These are phyloP conservation scores for Penicillium riverlandense DNA, from an alignment of 495 filamentous ascomycete genomes.

Conservation along the genomic window DNA sequence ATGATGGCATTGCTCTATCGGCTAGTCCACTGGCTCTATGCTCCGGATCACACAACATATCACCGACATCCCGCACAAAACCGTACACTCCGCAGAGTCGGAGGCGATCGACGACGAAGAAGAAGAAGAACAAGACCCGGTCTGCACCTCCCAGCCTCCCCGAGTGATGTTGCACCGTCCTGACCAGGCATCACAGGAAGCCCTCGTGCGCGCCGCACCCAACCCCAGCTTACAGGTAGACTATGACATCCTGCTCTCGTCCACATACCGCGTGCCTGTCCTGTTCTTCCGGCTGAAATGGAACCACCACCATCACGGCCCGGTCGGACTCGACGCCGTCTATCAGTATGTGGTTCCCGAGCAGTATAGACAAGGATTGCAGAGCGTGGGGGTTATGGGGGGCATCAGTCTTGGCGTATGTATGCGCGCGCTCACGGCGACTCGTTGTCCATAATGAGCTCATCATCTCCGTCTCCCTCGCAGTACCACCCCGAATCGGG, in stretches of 20 bases:
- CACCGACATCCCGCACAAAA: slow-evolving; percentile 6
- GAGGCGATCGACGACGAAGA: neutral
- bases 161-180: slow-evolving; percentile 5
- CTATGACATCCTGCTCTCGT: slow-evolving; percentile 48
- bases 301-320: slow-evolving; percentile 48
- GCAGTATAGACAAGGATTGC: slow-evolving; percentile 49
- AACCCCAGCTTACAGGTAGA: slow-evolving; percentile 30
- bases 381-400: slow-evolving; percentile 57
- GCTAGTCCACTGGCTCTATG: slow-evolving; percentile 21
- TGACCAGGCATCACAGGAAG: slow-evolving; percentile 32
- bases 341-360: slow-evolving; percentile 64
- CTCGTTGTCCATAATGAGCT: slow-evolving; percentile 1
- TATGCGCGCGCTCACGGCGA: slow-evolving; percentile 13
- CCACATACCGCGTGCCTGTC: slow-evolving; percentile 45
- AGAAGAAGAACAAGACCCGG: slow-evolving; percentile 31
- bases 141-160: slow-evolving; percentile 12
- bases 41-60: slow-evolving; percentile 30
- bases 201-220: slow-evolving; percentile 23
- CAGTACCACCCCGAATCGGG: slow-evolving; percentile 76
- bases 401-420: slow-evolving; percentile 71
- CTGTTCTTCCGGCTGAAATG: slow-evolving; percentile 51
- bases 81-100: slow-evolving; percentile 2
- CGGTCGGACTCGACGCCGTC: slow-evolving; percentile 57
- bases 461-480: neutral
- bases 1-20: neutral